Evolutionary conservation across 2,329 filamentous ascomycete genomes (phyloP).

Genomic region (Huntiella decipiens): DNA sequence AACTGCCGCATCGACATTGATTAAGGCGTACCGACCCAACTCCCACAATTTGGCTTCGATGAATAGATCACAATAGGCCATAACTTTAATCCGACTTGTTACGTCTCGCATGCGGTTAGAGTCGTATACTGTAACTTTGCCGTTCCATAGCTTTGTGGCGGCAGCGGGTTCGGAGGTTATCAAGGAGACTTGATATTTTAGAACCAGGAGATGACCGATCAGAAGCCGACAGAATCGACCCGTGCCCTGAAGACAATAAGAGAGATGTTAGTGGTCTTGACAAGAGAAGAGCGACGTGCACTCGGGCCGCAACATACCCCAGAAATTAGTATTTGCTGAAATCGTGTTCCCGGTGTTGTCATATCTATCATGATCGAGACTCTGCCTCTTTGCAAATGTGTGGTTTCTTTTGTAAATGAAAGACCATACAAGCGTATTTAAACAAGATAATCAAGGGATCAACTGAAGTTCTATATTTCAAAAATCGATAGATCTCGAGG

Average conservation of each 20-base stretch:
- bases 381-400: no score
- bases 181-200: background rate
- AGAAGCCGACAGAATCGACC: background rate
- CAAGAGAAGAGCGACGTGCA: no score
- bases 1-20: conserved; percentile 1
- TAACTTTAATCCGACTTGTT: background rate
- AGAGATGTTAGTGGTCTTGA: no score
- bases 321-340: no score
- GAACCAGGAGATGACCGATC: background rate
- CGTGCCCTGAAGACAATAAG: background rate
- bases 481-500: no score
- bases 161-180: background rate
- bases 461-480: no score
- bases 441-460: no score
- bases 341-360: no score
- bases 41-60: background rate
- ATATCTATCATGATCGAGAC: no score
- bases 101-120: background rate
- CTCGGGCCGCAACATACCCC: background rate
- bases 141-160: background rate
- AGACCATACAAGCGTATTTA: no score
- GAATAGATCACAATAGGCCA: background rate
- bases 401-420: no score
- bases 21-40: background rate
- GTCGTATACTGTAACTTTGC: background rate